phyloP scores from a whole-genome alignment of 192 early-diverging fungal species.

The Coemansia biformis region DNA sequence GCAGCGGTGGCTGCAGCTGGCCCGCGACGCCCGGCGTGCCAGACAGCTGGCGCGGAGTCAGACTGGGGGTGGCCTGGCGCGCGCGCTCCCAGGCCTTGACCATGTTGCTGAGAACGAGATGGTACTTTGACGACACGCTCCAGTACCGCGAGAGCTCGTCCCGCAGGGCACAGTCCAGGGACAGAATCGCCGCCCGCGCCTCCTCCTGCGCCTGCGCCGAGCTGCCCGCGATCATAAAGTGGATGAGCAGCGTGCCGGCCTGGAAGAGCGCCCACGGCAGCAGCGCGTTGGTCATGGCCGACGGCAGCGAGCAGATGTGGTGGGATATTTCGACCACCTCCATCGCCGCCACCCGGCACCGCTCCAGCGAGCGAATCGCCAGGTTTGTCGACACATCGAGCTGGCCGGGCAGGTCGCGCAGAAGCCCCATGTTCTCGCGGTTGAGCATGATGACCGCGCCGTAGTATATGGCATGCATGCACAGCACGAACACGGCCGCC shows the following conservation, averaged over 20 bases:
- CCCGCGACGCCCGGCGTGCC: not conserved
- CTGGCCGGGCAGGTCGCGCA: conserved; percentile 35
- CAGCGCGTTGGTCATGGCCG: conserved; percentile 44
- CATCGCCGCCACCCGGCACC: conserved; percentile 48
- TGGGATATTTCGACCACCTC: conserved; percentile 45
- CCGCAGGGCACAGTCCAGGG: conserved; percentile 36
- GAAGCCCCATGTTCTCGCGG: conserved; percentile 49
- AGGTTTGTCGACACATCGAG: conserved; percentile 45
- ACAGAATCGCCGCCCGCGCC: conserved; percentile 43
- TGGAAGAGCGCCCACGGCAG: conserved; percentile 51
- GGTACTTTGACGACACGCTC: conserved; percentile 50
- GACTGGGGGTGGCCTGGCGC: conserved; percentile 33
- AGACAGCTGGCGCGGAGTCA: conserved; percentile 19
- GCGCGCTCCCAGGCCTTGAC: conserved; percentile 52
- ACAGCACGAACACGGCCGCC: conserved; percentile 29
- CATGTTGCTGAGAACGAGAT: conserved; percentile 42
- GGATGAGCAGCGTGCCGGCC: conserved; percentile 49
- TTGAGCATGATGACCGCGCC: conserved; percentile 49
- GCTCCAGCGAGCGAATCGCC: conserved; percentile 45
- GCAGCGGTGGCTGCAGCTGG: conserved; percentile 4
- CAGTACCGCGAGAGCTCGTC: conserved; percentile 49
- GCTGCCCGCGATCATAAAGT: conserved; percentile 51
- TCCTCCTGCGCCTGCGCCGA: conserved; percentile 46
- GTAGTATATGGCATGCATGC: conserved; percentile 48
- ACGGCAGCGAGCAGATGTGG: conserved; percentile 39